Conservation (phyloP, 257 asterid species). For the Fraxinus excelsior region DNA sequence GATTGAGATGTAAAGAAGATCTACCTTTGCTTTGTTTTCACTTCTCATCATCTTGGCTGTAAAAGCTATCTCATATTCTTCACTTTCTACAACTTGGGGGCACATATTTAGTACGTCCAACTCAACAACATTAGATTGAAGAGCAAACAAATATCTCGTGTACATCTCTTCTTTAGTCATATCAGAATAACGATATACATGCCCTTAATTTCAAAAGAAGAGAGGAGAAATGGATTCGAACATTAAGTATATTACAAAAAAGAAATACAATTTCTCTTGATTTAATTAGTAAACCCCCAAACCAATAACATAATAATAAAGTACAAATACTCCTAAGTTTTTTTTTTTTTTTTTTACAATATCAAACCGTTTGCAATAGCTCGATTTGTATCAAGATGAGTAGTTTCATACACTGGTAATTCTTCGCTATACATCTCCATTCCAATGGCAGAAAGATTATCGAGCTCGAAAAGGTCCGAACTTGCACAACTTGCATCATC, state of each 20-base stretch:
- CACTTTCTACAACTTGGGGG: constrained; percentile 10
- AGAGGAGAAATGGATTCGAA: constrained; percentile 3
- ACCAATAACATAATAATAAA: constrained; percentile 51
- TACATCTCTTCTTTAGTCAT: background rate
- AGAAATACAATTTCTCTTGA: constrained; percentile 47
- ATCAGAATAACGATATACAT: background rate
- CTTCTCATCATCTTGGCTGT: constrained; percentile 34
- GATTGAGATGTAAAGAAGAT: constrained; percentile 27
- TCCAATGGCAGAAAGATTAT: constrained; percentile 75
- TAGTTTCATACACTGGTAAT: constrained; percentile 83
- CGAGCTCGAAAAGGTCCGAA: constrained; percentile 83
- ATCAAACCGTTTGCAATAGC: constrained; percentile 60
- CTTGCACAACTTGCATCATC: constrained; percentile 75
- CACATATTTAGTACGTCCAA: background rate
- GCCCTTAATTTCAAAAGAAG: background rate
- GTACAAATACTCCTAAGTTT: constrained; percentile 17
- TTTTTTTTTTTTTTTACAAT: constrained; percentile 30
- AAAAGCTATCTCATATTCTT: constrained; percentile 38
- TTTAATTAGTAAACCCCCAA: constrained; percentile 56
- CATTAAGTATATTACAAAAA: constrained; percentile 22
- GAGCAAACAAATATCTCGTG: background rate
- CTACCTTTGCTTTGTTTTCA: constrained; percentile 32
- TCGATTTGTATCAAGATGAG: constrained; percentile 52
- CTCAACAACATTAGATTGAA: background rate
- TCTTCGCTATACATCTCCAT: constrained; percentile 73